Evolutionary conservation across 768 basidiomycete genomes (phyloP).

Genomic region (Suillus placidus): DNA sequence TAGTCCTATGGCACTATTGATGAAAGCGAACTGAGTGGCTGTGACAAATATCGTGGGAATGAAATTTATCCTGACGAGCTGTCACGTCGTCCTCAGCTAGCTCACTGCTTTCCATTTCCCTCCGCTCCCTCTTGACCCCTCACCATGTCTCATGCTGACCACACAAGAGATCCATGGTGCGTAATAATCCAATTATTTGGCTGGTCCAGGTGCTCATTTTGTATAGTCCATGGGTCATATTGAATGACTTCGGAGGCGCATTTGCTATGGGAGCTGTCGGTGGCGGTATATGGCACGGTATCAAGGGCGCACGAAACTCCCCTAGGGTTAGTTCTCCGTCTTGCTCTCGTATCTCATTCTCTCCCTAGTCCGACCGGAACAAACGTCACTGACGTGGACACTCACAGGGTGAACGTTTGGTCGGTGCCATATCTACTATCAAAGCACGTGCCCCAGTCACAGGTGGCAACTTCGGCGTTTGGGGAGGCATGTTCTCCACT

Average conservation of each 20-base stretch:
- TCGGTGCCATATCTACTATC: conserved; percentile 93
- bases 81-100: neutral
- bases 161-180: conserved; percentile 92
- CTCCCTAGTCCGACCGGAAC: neutral
- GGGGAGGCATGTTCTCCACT: conserved; percentile 98
- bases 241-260: conserved; percentile 97
- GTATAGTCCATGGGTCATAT: conserved; percentile 92
- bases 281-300: conserved; percentile 98
- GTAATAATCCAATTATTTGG: conserved; percentile 16
- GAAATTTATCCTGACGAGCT: conserved; percentile 4
- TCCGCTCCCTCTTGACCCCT: conserved; percentile 12
- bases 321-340: conserved; percentile 66
- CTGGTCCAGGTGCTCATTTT: conserved; percentile 10
- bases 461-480: conserved; percentile 94
- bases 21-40: neutral
- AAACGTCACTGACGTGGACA: neutral
- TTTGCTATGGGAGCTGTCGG: conserved; percentile 98
- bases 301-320: conserved; percentile 96
- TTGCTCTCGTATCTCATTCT: neutral
- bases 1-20: too few species aligned
- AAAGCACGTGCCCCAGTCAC: conserved; percentile 98
- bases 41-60: conserved; percentile 6
- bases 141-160: conserved; percentile 86
- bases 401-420: conserved; percentile 86
- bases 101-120: neutral